Evolutionary conservation across 495 filamentous ascomycete genomes (phyloP), one percentile per base, ranked within the genome.

Genomic region (Lineolata rhizophorae): DNA sequence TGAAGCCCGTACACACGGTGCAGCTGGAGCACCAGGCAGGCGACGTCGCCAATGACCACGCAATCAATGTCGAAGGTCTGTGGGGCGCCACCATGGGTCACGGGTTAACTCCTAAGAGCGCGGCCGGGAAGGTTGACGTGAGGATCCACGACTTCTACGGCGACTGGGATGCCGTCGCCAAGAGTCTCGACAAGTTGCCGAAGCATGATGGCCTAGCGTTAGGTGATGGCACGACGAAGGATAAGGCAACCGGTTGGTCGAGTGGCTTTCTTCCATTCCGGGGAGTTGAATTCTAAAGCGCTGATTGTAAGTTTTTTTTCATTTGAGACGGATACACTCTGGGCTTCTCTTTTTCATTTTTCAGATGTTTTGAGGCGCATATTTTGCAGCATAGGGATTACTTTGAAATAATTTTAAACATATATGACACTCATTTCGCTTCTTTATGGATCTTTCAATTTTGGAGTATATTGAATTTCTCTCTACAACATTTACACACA

Each of bases 121-220:
- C n/a, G n/a, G n/a, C n/a, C n/a, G 34, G 9, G 18, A 31, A 11
- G 34, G 30, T 20, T 13, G 14, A 10, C 11, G 34, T 10, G 27
- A 16, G 3, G 25, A 36, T 30, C 25, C 34, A n/a, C n/a, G n/a
- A n/a, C 14, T 36, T 36, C 18, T 36, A 30, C 17, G 27, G 34
- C 5, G 17, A 36, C 15, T 30, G 14, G 8, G 17, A 9, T 9
- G 6, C 6, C 9, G 28, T 30, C 6, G 15, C 8, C 6, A 6
- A 30, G 8, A 30, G 15, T 16, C 17, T 30, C 9, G 14, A 9
- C 17, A 9, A 17, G 8, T 16, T 9, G 28, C 9, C 8, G 6
- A 9, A 8, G 6, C 14, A 10, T 30, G 28, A 8, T 16, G 28
- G 28, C 10, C 9, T 16, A 16, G 9, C 8, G 28, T 16, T 9